Percentiles rank a stretch among this genome's conserved stretches.
Conservation (phyloP, 2,329 filamentous ascomycete genomes). For the Fusarium albidum region DNA sequence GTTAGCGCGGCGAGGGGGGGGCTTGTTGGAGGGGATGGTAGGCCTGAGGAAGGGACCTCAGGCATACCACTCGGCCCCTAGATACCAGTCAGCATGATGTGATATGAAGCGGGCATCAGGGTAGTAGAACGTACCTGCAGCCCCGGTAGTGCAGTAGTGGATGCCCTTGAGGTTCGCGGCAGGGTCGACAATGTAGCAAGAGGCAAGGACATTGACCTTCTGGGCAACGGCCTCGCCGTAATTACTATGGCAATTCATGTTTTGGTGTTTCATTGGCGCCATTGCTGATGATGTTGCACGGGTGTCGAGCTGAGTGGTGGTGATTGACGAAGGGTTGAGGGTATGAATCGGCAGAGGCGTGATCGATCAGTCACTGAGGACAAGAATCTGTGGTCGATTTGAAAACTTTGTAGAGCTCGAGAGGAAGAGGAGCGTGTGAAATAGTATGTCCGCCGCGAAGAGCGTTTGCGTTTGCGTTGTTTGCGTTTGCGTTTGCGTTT, state of each 20-base stretch:
- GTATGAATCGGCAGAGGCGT: conserved; percentile 22
- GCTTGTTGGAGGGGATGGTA: conserved; percentile 86
- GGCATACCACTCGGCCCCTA: conserved; percentile 92
- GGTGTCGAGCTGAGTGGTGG: conserved; percentile 31
- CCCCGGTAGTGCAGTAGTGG: conserved; percentile 95
- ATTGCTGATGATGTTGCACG: conserved; percentile 50
- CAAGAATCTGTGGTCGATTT: not conserved
- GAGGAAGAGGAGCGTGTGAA: conserved; percentile 1
- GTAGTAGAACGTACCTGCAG: conserved; percentile 67
- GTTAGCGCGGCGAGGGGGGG: conserved; percentile 85
- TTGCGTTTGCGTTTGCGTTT: conserved; percentile 15
- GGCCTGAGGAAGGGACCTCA: conserved; percentile 87
- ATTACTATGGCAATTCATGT: conserved; percentile 77
- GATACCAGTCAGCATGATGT: conserved; percentile 25
- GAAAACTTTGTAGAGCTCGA: conserved; percentile 3
- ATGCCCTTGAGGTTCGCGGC: conserved; percentile 79
- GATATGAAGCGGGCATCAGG: not conserved
- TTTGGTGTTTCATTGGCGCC: conserved; percentile 76
- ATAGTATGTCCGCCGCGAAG: conserved; percentile 4
- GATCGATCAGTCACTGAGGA: conserved; percentile 9
- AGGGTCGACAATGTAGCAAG: conserved; percentile 85
- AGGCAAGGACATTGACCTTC: conserved; percentile 82
- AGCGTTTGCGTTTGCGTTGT: conserved; percentile 15
- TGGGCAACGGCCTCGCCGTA: conserved; percentile 73
- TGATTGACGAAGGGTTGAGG: conserved; percentile 14